A percentile compares a stretch with the other conserved stretches of the same genome.
Conservation (phyloP, 768 basidiomycete species). For the Tulasnella sp. region DNA sequence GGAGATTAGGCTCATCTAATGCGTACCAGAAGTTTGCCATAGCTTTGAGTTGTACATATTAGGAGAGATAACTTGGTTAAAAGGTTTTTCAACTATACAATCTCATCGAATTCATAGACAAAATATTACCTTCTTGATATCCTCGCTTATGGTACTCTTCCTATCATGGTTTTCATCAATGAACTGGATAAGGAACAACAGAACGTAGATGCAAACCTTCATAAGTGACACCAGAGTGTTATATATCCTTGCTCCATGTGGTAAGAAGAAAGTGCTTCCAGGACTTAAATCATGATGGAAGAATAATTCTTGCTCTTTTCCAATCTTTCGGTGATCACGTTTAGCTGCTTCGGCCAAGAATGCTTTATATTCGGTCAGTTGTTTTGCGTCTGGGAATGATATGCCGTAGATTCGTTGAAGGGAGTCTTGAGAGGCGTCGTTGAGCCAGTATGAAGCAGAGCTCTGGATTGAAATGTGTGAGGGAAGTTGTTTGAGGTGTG, state of each 20-base stretch:
- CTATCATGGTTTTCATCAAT: constrained; percentile 28
- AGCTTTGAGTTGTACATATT: constrained; percentile 95
- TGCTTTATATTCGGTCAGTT: constrained; percentile 84
- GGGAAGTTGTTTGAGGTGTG: neutral
- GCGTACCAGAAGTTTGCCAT: constrained; percentile 83
- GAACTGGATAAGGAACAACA: neutral
- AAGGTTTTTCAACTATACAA: neutral
- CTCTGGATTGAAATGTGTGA: no score
- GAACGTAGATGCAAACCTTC: constrained; percentile 44
- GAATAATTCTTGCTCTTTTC: constrained; percentile 95
- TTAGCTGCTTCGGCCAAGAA: constrained; percentile 97
- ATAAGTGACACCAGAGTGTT: constrained; percentile 84
- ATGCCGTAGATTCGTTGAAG: constrained; percentile 96
- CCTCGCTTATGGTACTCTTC: constrained; percentile 89
- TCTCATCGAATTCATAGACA: neutral
- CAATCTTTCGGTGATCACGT: constrained; percentile 93
- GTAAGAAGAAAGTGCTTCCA: constrained; percentile 91
- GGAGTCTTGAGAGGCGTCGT: constrained; percentile 82
- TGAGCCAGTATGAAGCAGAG: constrained; percentile 96
- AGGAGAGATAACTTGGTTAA: constrained; percentile 71
- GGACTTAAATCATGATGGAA: constrained; percentile 97
- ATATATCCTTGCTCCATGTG: constrained; percentile 94
- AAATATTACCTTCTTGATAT: constrained; percentile 69
- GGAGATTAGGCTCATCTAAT: neutral
- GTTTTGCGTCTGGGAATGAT: constrained; percentile 97